Evolutionary conservation across 1,284 basidiomycete genomes (phyloP), one percentile per base, ranked within the genome.

Genomic region (Fistulina hepatica): DNA sequence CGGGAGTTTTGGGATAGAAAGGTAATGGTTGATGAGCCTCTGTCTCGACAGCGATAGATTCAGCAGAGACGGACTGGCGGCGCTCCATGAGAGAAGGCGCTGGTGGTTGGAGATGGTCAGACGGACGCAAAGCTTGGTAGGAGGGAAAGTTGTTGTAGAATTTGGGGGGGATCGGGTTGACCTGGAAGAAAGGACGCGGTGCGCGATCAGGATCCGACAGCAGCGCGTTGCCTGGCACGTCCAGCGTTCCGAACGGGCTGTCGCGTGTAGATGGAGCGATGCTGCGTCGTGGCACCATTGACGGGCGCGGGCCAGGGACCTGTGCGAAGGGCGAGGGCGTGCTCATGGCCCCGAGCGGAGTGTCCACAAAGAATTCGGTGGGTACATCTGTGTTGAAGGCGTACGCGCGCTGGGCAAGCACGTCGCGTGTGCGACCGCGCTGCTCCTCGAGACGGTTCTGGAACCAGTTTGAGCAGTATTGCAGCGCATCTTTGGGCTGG

Each of bases 401-500:
- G 46, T 65, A 57, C 22, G 67, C 58, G 38, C 70, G 66, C 40
- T 67, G 67, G 5, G 67, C 55, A 13, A 84, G 65, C 37, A 72
- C 58, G 62, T 86, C 76, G 44, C 81, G 73, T 35, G 74, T 73
- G 47, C 79, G 70, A 34, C 73, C 67, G 42, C 83, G 70, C 54
- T 93, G 82, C 54, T 92, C 78, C 55, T 91, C 82, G 41, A 93
- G 66, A 42, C 86, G 75, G 42, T 70, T 67, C 54, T 93, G 85
- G 65, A 97, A 97, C 93, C 93, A 97, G 55, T 81, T 91, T 36
- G 92, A 81, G 53, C 89, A 94, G 65, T 89, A 97, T 60, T 97
- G 93, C 36, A 95, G 76, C 4, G 83, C 74, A 55, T 97, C 93
- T 50, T 74, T 75, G 13, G 92, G 93, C 52, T 90, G 83, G 12